These are phyloP conservation scores for Raffaelea deltoideospora DNA, from an alignment of 2,329 filamentous ascomycete species.

Conservation along the genomic window DNA sequence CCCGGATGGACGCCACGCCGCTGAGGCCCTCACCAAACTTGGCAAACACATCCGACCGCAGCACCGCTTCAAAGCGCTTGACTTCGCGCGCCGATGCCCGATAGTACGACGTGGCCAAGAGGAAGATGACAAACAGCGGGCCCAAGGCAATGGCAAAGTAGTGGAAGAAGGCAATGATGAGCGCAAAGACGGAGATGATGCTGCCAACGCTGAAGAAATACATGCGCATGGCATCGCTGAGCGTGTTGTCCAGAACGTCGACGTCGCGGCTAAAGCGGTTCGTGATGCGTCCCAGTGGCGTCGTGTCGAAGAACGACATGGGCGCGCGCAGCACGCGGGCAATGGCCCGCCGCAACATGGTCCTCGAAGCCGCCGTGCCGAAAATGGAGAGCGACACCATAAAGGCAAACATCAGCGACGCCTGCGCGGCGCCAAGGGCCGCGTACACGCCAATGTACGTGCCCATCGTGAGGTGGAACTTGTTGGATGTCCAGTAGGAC, in stretches of 20 bases:
- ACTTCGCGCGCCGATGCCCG: constrained; percentile 82
- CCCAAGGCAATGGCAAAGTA: constrained; percentile 57
- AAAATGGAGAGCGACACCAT: constrained; percentile 63
- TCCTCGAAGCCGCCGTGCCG: constrained; percentile 68
- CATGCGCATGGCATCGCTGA: constrained; percentile 83
- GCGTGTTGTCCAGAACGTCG: constrained; percentile 88
- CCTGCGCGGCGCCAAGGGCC: constrained; percentile 55
- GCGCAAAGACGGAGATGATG: constrained; percentile 68
- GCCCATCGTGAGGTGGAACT: constrained; percentile 51
- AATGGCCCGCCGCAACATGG: constrained; percentile 69
- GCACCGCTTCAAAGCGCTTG: constrained; percentile 82
- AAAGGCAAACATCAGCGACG: constrained; percentile 64
- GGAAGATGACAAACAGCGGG: constrained; percentile 58
- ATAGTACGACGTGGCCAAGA: constrained; percentile 78
- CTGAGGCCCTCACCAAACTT: constrained; percentile 81
- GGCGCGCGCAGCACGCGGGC: constrained; percentile 55
- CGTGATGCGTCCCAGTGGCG: constrained; percentile 83
- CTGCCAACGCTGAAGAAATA: constrained; percentile 75
- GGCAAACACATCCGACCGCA: constrained; percentile 78
- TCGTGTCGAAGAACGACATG: constrained; percentile 96
- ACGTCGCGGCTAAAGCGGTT: constrained; percentile 94
- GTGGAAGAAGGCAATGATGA: constrained; percentile 92
- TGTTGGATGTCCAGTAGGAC: constrained; percentile 79
- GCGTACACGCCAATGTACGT: constrained; percentile 61
- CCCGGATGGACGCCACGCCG: constrained; percentile 72